Evolutionary conservation across 2,329 filamentous ascomycete genomes (phyloP).

Genomic region (Phaeophleospora eucalypticola): DNA sequence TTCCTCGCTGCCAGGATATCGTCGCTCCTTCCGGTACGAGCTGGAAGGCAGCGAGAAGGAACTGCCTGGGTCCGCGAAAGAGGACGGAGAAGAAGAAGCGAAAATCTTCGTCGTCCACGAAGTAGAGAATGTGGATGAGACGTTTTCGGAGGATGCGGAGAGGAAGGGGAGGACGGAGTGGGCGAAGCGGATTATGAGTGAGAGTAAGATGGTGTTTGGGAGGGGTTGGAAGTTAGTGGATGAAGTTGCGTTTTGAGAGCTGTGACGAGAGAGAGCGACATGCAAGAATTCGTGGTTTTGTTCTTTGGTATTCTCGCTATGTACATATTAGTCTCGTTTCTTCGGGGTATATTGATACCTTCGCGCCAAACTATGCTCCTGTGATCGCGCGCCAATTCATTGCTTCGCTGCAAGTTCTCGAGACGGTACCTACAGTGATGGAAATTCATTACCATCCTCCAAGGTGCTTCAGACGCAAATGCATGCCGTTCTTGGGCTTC

Average conservation of each 20-base stretch:
- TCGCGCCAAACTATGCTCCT: too few relatives aligned
- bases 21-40: neutral
- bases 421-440: too few relatives aligned
- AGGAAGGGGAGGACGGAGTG: neutral
- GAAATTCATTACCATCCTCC: slow-evolving; percentile 21
- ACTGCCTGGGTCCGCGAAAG: neutral
- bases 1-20: neutral
- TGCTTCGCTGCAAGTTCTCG: too few relatives aligned
- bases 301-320: too few relatives aligned
- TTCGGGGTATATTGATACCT: neutral
- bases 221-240: neutral
- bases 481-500: slow-evolving; percentile 28
- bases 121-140: neutral
- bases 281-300: neutral
- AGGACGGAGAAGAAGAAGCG: neutral
- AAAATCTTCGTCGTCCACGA: neutral
- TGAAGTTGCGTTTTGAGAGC: neutral
- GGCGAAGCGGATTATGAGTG: neutral
- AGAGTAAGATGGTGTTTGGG: neutral
- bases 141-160: neutral
- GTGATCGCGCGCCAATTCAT: too few relatives aligned
- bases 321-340: neutral
- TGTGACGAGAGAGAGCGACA: neutral
- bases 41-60: neutral
- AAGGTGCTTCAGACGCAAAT: slow-evolving; percentile 21